Conservation (phyloP, 2,329 filamentous ascomycete genomes). For the Fusarium transvaalense region DNA sequence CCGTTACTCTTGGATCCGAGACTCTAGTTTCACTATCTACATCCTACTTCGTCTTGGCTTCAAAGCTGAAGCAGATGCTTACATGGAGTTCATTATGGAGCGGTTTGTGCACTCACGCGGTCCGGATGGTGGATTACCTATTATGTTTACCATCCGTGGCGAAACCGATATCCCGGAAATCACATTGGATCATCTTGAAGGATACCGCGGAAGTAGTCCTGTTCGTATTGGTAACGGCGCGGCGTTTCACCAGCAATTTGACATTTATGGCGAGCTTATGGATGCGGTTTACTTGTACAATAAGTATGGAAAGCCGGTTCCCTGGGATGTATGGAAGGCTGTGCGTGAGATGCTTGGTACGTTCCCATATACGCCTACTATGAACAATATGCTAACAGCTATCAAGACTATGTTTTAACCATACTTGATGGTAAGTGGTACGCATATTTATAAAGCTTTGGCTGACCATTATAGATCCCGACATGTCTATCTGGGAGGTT, state of each 20-base stretch:
- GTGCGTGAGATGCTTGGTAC: conserved; percentile 74
- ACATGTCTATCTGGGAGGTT: conserved; percentile 89
- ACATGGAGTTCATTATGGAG: conserved; percentile 82
- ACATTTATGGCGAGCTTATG: conserved; percentile 84
- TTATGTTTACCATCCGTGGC: conserved; percentile 85
- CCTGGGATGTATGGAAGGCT: conserved; percentile 81
- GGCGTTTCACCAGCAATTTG: conserved; percentile 80
- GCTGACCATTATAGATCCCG: conserved; percentile 62
- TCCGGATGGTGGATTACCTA: conserved; percentile 73
- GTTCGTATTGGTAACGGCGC: conserved; percentile 84
- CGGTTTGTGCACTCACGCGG: conserved; percentile 73
- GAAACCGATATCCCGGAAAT: conserved; percentile 79
- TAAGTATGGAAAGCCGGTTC: conserved; percentile 81
- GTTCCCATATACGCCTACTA: conserved; percentile 4
- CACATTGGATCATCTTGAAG: conserved; percentile 77
- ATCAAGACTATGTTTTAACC: conserved; percentile 73
- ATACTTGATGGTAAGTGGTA: conserved; percentile 67
- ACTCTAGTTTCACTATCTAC: conserved; percentile 83
- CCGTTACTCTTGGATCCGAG: conserved; percentile 82
- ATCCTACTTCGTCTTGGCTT: conserved; percentile 82
- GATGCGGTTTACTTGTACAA: conserved; percentile 83
- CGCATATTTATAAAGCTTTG: rapidly evolving
- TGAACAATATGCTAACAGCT: not conserved
- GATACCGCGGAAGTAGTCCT: conserved; percentile 77
- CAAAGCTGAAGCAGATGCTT: conserved; percentile 79